Percentiles rank a stretch among this genome's conserved stretches.
Conservation (phyloP, 306 rosid genomes). For the Gastrolobium bilobum region DNA sequence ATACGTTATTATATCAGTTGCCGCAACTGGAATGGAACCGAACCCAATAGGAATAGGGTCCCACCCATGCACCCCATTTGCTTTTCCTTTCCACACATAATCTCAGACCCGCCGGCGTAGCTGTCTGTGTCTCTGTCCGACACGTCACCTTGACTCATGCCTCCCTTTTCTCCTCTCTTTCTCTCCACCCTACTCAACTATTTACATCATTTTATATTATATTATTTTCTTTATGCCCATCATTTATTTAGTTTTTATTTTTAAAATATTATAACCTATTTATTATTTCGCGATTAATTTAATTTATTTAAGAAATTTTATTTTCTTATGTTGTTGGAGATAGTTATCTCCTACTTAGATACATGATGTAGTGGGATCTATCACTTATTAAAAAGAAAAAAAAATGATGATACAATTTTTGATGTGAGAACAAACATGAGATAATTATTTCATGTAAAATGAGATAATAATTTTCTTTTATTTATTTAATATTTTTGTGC, state of each 20-base stretch:
- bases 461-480: no score
- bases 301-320: no score
- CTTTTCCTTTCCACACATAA: conserved; percentile 19
- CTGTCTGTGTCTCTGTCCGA: conserved; percentile 59
- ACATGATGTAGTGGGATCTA: no score
- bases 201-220: background rate
- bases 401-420: no score
- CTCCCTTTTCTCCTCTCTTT: conserved; percentile 33
- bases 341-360: no score
- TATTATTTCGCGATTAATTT: no score
- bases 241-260: background rate
- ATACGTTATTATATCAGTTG: no score
- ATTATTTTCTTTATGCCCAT: background rate
- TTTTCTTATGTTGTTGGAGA: no score
- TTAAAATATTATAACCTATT: background rate
- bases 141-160: conserved; percentile 58
- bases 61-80: background rate
- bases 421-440: no score
- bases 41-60: background rate
- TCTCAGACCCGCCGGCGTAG: conserved; percentile 61
- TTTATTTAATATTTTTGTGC: no score
- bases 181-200: background rate
- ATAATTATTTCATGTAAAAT: no score
- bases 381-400: no score
- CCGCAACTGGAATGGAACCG: background rate